Percentiles rank a stretch among this genome's conserved stretches.
Evolutionary conservation across 257 asterid species (phyloP).

Genomic region (Asclepias syriaca): DNA sequence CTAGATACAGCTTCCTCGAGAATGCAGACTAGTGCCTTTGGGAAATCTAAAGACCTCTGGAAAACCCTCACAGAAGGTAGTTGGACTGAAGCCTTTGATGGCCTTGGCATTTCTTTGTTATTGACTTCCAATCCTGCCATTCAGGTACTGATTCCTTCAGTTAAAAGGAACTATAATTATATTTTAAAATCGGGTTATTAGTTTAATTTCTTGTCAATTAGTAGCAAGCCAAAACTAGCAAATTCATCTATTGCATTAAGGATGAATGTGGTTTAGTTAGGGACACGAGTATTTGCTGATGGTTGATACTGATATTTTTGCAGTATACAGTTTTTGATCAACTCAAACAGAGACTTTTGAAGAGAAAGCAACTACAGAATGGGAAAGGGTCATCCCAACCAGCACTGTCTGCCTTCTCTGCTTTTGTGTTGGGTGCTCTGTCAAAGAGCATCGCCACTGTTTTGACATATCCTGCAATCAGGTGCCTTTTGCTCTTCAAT

Average conservation of each 20-base stretch:
- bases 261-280: not conserved
- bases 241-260: not conserved
- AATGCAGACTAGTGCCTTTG: slow-evolving; percentile 51
- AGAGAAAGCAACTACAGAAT: slow-evolving; percentile 12
- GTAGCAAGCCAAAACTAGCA: not conserved
- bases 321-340: slow-evolving; percentile 50
- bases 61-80: slow-evolving; percentile 37
- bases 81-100: slow-evolving; percentile 45
- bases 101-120: slow-evolving; percentile 43
- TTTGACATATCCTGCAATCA: slow-evolving; percentile 44
- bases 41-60: slow-evolving; percentile 39
- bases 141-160: slow-evolving; percentile 24
- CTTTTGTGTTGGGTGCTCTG: slow-evolving; percentile 40
- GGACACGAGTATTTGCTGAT: slow-evolving; percentile 5
- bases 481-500: slow-evolving; percentile 19
- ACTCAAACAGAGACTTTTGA: slow-evolving; percentile 32
- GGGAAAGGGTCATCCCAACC: slow-evolving; percentile 20
- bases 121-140: slow-evolving; percentile 49
- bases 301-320: slow-evolving; percentile 9
- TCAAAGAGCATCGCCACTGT: slow-evolving; percentile 45
- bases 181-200: not conserved
- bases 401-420: slow-evolving; percentile 42
- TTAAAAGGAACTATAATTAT: not conserved
- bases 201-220: not conserved
- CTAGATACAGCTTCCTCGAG: slow-evolving; percentile 45